Evolutionary conservation across 345 rosid genomes (phyloP).

Genomic region (Erucastrum elatum): DNA sequence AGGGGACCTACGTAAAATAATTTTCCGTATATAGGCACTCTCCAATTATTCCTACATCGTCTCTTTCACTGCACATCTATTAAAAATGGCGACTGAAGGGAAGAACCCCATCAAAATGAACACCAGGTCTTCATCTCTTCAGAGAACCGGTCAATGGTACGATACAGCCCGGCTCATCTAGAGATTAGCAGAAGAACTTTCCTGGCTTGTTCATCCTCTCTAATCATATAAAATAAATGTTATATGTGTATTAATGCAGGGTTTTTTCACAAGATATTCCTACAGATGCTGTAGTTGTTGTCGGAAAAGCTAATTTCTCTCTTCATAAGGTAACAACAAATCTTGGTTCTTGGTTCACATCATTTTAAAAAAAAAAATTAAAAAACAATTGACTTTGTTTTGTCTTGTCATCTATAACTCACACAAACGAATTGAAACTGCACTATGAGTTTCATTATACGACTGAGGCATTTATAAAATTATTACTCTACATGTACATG

Average conservation of each 20-base stretch:
- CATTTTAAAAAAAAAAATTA: too few species aligned
- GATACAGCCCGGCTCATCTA: neutral
- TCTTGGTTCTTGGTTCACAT: too few species aligned
- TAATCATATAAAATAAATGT: neutral
- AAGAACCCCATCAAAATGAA: conserved; percentile 22
- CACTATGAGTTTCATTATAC: neutral
- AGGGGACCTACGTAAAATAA: conserved; percentile 14
- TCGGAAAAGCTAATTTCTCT: conserved; percentile 77
- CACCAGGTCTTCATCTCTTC: conserved; percentile 59
- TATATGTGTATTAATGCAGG: conserved; percentile 46
- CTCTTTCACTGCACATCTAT: conserved; percentile 21
- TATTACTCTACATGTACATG: neutral
- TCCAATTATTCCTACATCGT: conserved; percentile 15
- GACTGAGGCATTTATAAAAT: neutral
- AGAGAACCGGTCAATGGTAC: conserved; percentile 92
- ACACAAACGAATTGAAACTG: neutral
- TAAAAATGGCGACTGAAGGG: conserved; percentile 34
- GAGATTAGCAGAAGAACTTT: neutral
- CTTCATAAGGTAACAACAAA: conserved; percentile 69
- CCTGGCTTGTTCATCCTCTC: neutral
- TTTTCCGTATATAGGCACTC: conserved; percentile 32
- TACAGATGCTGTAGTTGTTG: conserved; percentile 64
- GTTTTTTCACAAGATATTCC: conserved; percentile 89
- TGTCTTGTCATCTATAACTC: neutral
- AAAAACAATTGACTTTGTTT: neutral